Conservation (phyloP, 495 filamentous ascomycete genomes). For the Venustampulla echinocandica region DNA sequence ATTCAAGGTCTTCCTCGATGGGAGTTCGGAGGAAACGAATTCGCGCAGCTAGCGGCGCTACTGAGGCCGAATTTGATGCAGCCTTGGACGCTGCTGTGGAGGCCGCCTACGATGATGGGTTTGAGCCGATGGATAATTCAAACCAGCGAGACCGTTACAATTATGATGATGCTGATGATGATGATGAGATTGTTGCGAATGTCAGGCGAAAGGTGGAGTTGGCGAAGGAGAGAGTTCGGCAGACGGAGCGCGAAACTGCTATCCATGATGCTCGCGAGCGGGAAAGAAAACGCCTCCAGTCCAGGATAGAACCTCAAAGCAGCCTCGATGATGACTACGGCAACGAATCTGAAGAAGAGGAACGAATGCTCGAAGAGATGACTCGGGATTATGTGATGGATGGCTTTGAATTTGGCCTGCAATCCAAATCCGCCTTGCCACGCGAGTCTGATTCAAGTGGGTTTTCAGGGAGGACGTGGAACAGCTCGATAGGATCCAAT, state of each 20-base stretch:
- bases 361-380: slow-evolving; percentile 88
- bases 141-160: slow-evolving; percentile 29
- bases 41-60: slow-evolving; percentile 59
- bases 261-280: slow-evolving; percentile 21
- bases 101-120: slow-evolving; percentile 89
- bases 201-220: slow-evolving; percentile 63
- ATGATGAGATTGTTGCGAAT: slow-evolving; percentile 43
- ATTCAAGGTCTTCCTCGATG: slow-evolving; percentile 66
- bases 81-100: slow-evolving; percentile 94
- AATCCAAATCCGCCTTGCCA: slow-evolving; percentile 67
- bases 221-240: slow-evolving; percentile 68
- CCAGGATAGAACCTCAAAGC: slow-evolving; percentile 23
- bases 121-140: slow-evolving; percentile 60
- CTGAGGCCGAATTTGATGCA: slow-evolving; percentile 89
- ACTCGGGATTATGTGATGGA: slow-evolving; percentile 80
- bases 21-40: slow-evolving; percentile 57
- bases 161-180: slow-evolving; percentile 29
- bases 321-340: slow-evolving; percentile 39
- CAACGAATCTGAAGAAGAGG: slow-evolving; percentile 84
- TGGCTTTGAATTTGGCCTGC: slow-evolving; percentile 71
- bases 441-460: slow-evolving; percentile 85
- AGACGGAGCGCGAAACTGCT: slow-evolving; percentile 69
- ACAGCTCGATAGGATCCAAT: slow-evolving; percentile 75
- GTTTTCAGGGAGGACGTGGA: slow-evolving; percentile 76
- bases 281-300: slow-evolving; percentile 27